Evolutionary conservation across 108 stramenopile species (phyloP), one percentile per base, ranked within the genome.

Genomic region (Phaeodactylum tricornutum): DNA sequence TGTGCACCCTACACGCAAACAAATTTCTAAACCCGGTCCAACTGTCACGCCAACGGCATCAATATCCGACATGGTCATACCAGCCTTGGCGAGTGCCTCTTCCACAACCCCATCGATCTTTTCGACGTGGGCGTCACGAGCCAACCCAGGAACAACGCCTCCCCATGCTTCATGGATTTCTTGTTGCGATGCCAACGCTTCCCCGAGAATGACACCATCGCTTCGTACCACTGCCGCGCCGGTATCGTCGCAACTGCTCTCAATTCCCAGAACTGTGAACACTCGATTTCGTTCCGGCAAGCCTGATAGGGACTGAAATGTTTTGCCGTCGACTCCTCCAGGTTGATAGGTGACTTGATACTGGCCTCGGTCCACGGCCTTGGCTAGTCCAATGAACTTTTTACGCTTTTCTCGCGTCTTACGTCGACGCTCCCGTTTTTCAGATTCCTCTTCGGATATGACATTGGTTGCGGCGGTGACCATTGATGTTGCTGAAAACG

Each of bases 41-140:
- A 95, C 93, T n/a, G 97, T 98, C 6, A 89, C 95, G n/a, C 92
- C 94, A 45, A 98, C 77, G 15, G 89, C 95, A 72, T 94, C 97
- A 3, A 98, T 77, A 1, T 94, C 92, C 1, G 64, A 67, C 1
- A 71, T 63, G 6, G 47, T 23, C 72, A 93, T 60, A 11, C 70
- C 70, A 1, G 97, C 93, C 37, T 62, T 60, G 9, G 49, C 31
- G 29, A 98, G 48, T 9, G 95, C 97, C 9, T 68, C 55, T 19
- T 78, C 55, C 26, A 96, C 76, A 31, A 94, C 85, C 21, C 45
- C 29, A 50, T 98, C 93, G 33, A 98, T 89, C 17, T 77, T 74
- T 42, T 71, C 63, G 36, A 72, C 75, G 57, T 98, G 97, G 1
- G 95, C 91, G 3, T 69, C 63, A 54, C 67, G 66, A 16, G 97